Conservation (phyloP, 768 basidiomycete species). For the Candolleomyces eurysporus region DNA sequence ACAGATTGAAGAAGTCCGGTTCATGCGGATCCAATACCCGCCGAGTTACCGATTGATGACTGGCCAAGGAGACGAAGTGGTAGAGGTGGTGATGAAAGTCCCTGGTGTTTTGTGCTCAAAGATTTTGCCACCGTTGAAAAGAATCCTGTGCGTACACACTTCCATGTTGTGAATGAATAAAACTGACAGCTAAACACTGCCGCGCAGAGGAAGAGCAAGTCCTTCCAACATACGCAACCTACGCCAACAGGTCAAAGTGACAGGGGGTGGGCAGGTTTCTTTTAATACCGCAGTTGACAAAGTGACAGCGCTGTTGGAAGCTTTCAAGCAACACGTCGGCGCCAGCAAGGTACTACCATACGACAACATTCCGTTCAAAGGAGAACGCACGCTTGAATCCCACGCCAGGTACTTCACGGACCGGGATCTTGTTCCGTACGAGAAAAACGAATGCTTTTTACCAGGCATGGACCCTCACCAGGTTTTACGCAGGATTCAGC, state of each 20-base stretch:
- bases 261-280: neutral
- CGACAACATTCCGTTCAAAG: neutral
- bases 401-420: conserved; percentile 2
- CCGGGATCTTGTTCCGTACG: neutral
- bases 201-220: neutral
- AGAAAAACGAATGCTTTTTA: neutral
- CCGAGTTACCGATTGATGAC: neutral
- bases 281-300: neutral
- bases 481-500: neutral
- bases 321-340: neutral
- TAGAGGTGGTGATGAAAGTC: neutral
- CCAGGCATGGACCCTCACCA: neutral
- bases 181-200: neutral
- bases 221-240: neutral
- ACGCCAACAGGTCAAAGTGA: neutral
- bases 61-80: neutral
- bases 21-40: neutral
- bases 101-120: neutral
- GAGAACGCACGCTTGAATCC: neutral
- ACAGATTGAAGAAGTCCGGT: neutral
- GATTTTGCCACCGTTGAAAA: neutral
- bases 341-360: neutral
- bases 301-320: neutral
- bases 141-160: neutral
- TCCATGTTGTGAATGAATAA: neutral